Evolutionary conservation across 352 stramenopile genomes (phyloP).

Genomic region (Phytophthora pisi): DNA sequence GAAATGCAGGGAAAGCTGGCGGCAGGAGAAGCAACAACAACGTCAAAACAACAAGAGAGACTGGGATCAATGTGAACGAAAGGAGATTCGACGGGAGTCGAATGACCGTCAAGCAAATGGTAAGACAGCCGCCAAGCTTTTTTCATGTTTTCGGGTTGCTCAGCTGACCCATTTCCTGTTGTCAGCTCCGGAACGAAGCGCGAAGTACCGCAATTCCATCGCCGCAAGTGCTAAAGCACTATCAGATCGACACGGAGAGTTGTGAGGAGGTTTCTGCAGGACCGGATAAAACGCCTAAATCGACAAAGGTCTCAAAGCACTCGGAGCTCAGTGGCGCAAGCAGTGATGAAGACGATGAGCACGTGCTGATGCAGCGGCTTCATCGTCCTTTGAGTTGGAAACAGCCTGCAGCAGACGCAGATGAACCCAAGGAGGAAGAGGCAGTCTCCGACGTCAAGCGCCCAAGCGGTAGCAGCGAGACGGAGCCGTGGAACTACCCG

Average conservation of each 20-base stretch:
- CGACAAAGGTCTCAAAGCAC: neutral
- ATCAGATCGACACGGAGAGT: conserved; percentile 64
- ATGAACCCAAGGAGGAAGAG: neutral
- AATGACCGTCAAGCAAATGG: conserved; percentile 71
- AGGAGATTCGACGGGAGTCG: conserved; percentile 63
- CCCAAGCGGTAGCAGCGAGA: conserved; percentile 17
- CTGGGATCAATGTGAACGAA: conserved; percentile 10
- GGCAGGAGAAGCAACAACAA: conserved; percentile 1
- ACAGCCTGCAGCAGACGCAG: neutral
- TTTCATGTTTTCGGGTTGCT: neutral
- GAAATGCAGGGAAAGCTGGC: neutral
- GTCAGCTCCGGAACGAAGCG: conserved; percentile 47
- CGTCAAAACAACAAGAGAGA: neutral
- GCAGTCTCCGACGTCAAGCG: neutral
- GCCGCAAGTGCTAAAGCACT: conserved; percentile 45
- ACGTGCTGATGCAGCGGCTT: conserved; percentile 35
- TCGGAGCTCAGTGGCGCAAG: neutral
- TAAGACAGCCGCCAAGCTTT: conserved; percentile 1
- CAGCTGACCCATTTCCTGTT: neutral
- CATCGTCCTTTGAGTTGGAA: conserved; percentile 23
- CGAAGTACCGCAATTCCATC: conserved; percentile 48
- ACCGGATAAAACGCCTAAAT: conserved; percentile 1
- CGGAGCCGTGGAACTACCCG: conserved; percentile 65
- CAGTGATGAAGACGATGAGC: conserved; percentile 16
- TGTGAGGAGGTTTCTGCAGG: conserved; percentile 31